These are phyloP conservation scores for Lodderomyces pseudojiufengensis DNA, from an alignment of 1,139 yeast species.

Conservation along the genomic window DNA sequence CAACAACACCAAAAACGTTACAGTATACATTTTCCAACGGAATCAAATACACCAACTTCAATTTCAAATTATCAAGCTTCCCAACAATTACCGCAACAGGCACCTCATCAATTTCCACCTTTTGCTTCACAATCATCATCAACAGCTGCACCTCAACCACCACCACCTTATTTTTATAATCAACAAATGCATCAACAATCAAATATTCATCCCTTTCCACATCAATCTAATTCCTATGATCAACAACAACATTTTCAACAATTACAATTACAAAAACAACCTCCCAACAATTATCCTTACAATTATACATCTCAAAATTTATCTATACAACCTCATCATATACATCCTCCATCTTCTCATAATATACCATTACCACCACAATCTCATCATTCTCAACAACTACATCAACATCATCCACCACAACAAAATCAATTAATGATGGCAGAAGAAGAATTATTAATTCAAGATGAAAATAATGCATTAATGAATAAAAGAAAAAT, in stretches of 20 bases:
- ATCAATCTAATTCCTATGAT: neutral
- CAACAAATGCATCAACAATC: conserved; percentile 5
- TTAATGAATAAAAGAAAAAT: conserved; percentile 39
- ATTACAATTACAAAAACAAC: conserved; percentile 5
- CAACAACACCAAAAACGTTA: conserved; percentile 2
- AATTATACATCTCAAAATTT: conserved; percentile 5
- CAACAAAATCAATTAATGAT: conserved; percentile 1
- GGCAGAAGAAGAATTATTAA: neutral
- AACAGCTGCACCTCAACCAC: conserved; percentile 5
- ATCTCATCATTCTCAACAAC: conserved; percentile 9
- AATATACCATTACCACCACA: conserved; percentile 4
- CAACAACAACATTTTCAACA: conserved; percentile 1
- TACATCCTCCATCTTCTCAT: conserved; percentile 2
- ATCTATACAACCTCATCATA: conserved; percentile 3
- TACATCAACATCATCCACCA: conserved; percentile 10
- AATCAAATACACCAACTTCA: neutral
- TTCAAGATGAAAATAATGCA: conserved; percentile 30
- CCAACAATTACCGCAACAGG: too few species aligned
- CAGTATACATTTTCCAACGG: neutral
- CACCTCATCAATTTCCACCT: too few species aligned
- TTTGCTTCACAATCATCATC: too few species aligned
- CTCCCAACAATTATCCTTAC: conserved; percentile 1
- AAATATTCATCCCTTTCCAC: conserved; percentile 1
- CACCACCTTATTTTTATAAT: conserved; percentile 1
- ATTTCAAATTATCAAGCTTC: neutral